phyloP scores from a whole-genome alignment of 2,329 filamentous ascomycete species.

The Reticulascus tulasneorum region DNA sequence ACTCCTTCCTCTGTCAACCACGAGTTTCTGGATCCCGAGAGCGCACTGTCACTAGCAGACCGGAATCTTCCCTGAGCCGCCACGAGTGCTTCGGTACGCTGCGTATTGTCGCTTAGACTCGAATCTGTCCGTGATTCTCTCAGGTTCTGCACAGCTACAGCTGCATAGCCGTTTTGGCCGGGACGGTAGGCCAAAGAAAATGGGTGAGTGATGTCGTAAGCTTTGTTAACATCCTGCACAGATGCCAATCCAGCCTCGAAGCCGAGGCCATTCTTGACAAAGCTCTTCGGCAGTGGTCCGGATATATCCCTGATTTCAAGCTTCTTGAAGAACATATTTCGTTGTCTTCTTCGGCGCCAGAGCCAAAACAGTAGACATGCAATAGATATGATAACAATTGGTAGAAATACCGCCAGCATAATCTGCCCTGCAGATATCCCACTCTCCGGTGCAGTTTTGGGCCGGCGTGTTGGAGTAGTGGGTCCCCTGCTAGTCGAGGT shows the following conservation, averaged over 20 bases:
- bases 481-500: too few species aligned
- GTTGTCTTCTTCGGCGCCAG: constrained; percentile 21
- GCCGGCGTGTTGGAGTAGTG: constrained; percentile 19
- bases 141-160: constrained; percentile 9
- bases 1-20: constrained; percentile 3
- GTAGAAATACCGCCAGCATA: constrained; percentile 10
- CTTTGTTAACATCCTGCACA: too few species aligned
- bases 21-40: neutral
- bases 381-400: constrained; percentile 7
- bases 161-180: constrained; percentile 10
- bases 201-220: constrained; percentile 9
- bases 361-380: constrained; percentile 19
- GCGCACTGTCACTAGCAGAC: constrained; percentile 1
- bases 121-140: constrained; percentile 12
- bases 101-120: constrained; percentile 5
- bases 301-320: constrained; percentile 24
- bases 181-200: constrained; percentile 2
- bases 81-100: neutral
- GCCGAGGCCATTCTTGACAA: constrained; percentile 19
- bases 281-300: constrained; percentile 24
- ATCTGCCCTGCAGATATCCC: constrained; percentile 11
- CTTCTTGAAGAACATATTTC: constrained; percentile 7
- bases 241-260: too few species aligned
- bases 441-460: constrained; percentile 17
- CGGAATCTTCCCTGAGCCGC: constrained; percentile 1